Percentiles rank a stretch among this genome's conserved stretches.
Conservation (phyloP, 805 yeast species). For the Metschnikowia lunata region DNA sequence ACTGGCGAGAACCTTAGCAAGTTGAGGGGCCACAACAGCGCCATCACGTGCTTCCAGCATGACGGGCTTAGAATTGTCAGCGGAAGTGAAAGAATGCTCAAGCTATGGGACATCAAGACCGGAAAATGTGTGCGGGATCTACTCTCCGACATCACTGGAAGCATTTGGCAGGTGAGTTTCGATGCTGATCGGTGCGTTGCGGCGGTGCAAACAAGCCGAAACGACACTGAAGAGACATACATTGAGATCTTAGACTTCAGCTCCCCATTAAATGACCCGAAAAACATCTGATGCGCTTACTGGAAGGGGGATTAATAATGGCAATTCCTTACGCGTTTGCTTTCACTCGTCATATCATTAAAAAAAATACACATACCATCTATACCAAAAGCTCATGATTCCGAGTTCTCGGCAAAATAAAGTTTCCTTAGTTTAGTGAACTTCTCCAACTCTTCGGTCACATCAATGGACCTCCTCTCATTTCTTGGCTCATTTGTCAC, state of each 20-base stretch:
- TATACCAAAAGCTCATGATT: not conserved
- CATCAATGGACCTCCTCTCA: constrained; percentile 23
- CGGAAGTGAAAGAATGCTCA: constrained; percentile 84
- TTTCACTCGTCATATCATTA: too few relatives aligned
- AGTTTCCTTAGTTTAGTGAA: constrained; percentile 33
- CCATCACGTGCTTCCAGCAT: constrained; percentile 91
- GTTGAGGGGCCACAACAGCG: constrained; percentile 76
- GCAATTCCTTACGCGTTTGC: too few relatives aligned
- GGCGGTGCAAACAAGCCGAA: constrained; percentile 64
- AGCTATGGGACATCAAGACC: constrained; percentile 78
- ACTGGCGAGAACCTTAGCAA: constrained; percentile 62
- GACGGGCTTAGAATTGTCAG: constrained; percentile 80
- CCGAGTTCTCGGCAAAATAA: constrained; percentile 21
- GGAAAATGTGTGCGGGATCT: constrained; percentile 75
- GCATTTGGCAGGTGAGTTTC: constrained; percentile 92
- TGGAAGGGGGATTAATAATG: too few relatives aligned
- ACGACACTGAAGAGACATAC: constrained; percentile 55
- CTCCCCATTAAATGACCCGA: constrained; percentile 12
- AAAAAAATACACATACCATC: too few relatives aligned
- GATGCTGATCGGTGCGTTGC: constrained; percentile 83
- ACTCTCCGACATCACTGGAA: constrained; percentile 69
- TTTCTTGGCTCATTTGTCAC: constrained; percentile 7
- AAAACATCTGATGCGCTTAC: too few relatives aligned
- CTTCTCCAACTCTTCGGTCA: constrained; percentile 30
- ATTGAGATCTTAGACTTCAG: constrained; percentile 86